Evolutionary conservation across 805 yeast genomes (phyloP).

Genomic region (Dipodascus geniculatus): DNA sequence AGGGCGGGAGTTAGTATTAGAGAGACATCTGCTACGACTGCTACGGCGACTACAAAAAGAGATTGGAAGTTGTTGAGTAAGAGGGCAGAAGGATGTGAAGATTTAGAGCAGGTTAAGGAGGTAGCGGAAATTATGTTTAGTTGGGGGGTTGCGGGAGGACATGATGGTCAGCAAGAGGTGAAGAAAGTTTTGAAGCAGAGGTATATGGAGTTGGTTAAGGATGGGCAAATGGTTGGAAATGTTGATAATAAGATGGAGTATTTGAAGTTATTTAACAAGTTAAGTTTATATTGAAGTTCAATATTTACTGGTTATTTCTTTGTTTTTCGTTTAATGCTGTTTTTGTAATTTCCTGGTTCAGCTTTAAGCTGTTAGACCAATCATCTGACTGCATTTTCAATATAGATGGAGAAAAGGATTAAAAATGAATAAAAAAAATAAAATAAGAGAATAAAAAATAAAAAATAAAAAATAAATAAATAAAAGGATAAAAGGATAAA

Average conservation of each 20-base stretch:
- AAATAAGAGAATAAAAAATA: neutral
- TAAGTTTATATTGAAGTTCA: neutral
- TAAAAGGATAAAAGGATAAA: too few relatives aligned
- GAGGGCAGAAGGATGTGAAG: neutral
- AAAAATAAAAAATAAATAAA: too few relatives aligned
- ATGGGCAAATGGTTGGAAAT: neutral
- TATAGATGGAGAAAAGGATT: neutral
- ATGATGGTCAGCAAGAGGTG: neutral
- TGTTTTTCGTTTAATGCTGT: too few relatives aligned
- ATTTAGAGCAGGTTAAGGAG: neutral
- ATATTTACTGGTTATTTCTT: too few relatives aligned
- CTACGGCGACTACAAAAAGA: too few relatives aligned
- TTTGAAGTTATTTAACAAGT: too few relatives aligned
- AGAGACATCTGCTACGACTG: too few relatives aligned
- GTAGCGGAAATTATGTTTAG: neutral
- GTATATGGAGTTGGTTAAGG: neutral
- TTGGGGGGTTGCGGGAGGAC: neutral
- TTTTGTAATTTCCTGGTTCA: too few relatives aligned
- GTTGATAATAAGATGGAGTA: neutral
- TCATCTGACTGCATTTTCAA: too few relatives aligned
- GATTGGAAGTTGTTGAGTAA: neutral
- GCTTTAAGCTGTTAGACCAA: too few relatives aligned
- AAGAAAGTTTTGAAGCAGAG: neutral
- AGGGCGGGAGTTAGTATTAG: neutral
- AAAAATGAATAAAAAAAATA: neutral